Evolutionary conservation across 805 yeast species (phyloP), one percentile per base, ranked within the genome.

Genomic region (Spathaspora hagerdaliae): DNA sequence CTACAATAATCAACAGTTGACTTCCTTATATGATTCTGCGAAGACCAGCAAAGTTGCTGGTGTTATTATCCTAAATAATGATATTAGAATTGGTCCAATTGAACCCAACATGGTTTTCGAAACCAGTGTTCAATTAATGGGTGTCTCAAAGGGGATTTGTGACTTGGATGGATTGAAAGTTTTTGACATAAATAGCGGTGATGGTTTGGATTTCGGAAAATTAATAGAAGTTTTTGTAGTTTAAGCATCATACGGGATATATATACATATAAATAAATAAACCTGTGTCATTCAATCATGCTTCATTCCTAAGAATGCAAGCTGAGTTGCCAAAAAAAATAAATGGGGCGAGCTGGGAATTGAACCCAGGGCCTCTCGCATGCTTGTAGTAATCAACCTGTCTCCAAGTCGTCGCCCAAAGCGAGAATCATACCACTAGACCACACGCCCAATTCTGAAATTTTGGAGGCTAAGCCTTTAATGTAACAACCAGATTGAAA

Each of bases 121-220:
- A 51, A 75, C 87, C 2, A 81, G 78, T 42, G 64, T 87, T 27
- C 70, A 69, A 42, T 60, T 87, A 34, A 65, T 84, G 39, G 90
- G 88, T 0, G 64, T 85, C 11, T 75, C 81, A 36, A 71, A 73
- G 51, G 96, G 96, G 0, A 73, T 83, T 7, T 82, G 76, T 57
- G 77, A 78, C 38, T 63, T 87, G 15, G 81, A 77, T 44, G 89
- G 87, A 2, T 73, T 85, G n/a, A 77, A 77, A 46, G 69, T 87
- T 11, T 73, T 82, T 39, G 95, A 87, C 55, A 66, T 80, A 9
- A 56, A 60, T 33, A 74, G 81, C 14, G 88, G 91, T 3, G 91
- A 85, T 46, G 76, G 80, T 1, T 73, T 82, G 50, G 90, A 82
- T 49, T 83, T 87, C 57, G 90, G 89, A 1, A 75, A 79, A 47